Conservation (phyloP, 768 basidiomycete genomes). For the Psilocybe subaeruginosa region DNA sequence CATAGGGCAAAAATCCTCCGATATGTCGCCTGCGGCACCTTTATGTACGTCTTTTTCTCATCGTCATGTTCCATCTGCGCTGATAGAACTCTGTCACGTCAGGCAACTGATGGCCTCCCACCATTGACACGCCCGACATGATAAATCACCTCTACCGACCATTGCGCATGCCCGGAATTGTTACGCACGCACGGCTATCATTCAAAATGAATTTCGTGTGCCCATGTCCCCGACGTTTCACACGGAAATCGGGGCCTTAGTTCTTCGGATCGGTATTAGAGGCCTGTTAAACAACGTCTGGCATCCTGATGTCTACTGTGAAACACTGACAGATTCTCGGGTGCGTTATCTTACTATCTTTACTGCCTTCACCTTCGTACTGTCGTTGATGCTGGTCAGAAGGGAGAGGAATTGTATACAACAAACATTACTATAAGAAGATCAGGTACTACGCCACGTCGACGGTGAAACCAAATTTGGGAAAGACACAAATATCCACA, state of each 20-base stretch:
- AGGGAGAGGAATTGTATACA: neutral
- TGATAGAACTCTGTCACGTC: slow-evolving; percentile 19
- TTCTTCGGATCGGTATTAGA: neutral
- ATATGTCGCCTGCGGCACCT: slow-evolving; percentile 3
- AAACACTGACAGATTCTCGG: slow-evolving; percentile 1
- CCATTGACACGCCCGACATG: slow-evolving; percentile 14
- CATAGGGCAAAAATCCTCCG: neutral
- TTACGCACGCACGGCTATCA: slow-evolving; percentile 15
- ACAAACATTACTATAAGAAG: neutral
- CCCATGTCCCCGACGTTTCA: neutral
- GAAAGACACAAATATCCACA: neutral
- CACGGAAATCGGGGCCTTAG: neutral
- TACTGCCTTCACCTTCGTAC: neutral
- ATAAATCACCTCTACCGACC: neutral
- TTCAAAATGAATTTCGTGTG: neutral
- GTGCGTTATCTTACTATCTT: slow-evolving; percentile 4
- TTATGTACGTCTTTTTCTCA: slow-evolving; percentile 8
- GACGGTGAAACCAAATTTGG: neutral
- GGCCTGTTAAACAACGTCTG: neutral
- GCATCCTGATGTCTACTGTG: neutral
- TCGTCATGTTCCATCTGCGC: slow-evolving; percentile 14
- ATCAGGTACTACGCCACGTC: slow-evolving; percentile 11
- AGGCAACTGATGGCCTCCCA: slow-evolving; percentile 9
- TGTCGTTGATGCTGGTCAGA: neutral
- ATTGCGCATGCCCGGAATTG: neutral